A percentile compares a stretch with the other conserved stretches of the same genome.
These are phyloP conservation scores for Aspergillus niger DNA, from an alignment of 2,329 filamentous ascomycete species.

Conservation along the genomic window DNA sequence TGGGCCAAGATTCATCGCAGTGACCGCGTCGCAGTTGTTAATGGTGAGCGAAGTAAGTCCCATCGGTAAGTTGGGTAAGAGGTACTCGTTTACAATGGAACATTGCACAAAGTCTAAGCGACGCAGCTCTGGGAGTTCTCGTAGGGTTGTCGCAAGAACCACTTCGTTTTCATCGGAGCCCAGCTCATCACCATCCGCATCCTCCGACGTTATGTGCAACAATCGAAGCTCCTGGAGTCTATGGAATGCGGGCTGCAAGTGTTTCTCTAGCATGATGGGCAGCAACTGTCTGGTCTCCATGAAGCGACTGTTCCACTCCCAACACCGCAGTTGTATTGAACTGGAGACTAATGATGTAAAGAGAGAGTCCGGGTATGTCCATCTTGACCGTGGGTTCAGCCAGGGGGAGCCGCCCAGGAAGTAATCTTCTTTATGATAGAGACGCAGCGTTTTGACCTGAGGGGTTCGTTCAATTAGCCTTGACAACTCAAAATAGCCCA, in stretches of 20 bases:
- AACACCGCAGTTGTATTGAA: constrained; percentile 50
- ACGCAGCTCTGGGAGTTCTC: constrained; percentile 64
- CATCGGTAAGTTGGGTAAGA: constrained; percentile 69
- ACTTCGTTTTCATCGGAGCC: constrained; percentile 34
- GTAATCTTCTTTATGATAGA: constrained; percentile 69
- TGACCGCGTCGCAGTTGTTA: constrained; percentile 76
- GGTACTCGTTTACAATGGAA: constrained; percentile 66
- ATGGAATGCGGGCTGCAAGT: constrained; percentile 59
- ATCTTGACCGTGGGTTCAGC: constrained; percentile 50
- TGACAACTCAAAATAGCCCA: constrained; percentile 58
- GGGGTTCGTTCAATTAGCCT: constrained; percentile 65
- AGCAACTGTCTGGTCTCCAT: constrained; percentile 39
- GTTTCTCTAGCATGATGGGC: constrained; percentile 54
- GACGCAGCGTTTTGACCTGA: constrained; percentile 67
- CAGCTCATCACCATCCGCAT: constrained; percentile 36
- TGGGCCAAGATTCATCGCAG: constrained; percentile 62
- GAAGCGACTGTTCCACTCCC: constrained; percentile 60
- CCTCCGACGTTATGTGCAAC: constrained; percentile 36
- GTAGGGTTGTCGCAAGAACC: constrained; percentile 50
- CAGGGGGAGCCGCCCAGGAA: constrained; percentile 35
- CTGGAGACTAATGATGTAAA: constrained; percentile 63
- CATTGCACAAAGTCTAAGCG: constrained; percentile 75
- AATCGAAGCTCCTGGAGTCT: constrained; percentile 38
- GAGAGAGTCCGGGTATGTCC: constrained; percentile 68
- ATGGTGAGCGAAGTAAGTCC: constrained; percentile 69